phyloP scores from a whole-genome alignment of 2,329 filamentous ascomycete genomes.

The Clonostachys rhizophaga region DNA sequence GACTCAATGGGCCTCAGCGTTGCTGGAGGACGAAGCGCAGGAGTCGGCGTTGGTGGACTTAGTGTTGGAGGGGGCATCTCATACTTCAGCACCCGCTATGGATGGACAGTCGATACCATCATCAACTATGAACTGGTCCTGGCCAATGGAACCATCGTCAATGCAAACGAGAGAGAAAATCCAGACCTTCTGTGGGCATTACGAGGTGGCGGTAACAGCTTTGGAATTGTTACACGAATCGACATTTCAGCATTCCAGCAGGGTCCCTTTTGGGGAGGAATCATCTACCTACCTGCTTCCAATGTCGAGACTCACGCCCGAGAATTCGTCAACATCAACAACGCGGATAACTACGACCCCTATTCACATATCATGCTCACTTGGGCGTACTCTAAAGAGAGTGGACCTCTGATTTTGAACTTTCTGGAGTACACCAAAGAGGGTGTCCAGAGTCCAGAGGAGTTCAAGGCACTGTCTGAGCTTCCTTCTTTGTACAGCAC shows the following conservation, averaged over 20 bases:
- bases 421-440: slow-evolving; percentile 1
- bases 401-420: neutral
- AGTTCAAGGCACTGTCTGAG: slow-evolving; percentile 1
- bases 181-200: slow-evolving; percentile 35
- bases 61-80: slow-evolving; percentile 43
- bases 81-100: slow-evolving; percentile 35
- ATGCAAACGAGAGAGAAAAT: slow-evolving; percentile 26
- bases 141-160: slow-evolving; percentile 28
- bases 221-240: slow-evolving; percentile 25
- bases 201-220: slow-evolving; percentile 38
- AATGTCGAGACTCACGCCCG: slow-evolving; percentile 3
- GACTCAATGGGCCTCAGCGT: slow-evolving; percentile 28
- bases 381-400: neutral
- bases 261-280: slow-evolving; percentile 18
- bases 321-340: slow-evolving; percentile 9
- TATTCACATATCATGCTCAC: slow-evolving; percentile 4
- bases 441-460: neutral
- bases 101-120: slow-evolving; percentile 32
- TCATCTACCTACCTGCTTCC: neutral
- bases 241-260: slow-evolving; percentile 17
- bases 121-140: slow-evolving; percentile 33
- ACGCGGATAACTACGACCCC: slow-evolving; percentile 5
- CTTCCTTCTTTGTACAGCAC: no score
- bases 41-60: slow-evolving; percentile 37
- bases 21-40: slow-evolving; percentile 29